Evolutionary conservation across 768 basidiomycete genomes (phyloP), one percentile per base, ranked within the genome.

Genomic region (Suillus occidentalis): DNA sequence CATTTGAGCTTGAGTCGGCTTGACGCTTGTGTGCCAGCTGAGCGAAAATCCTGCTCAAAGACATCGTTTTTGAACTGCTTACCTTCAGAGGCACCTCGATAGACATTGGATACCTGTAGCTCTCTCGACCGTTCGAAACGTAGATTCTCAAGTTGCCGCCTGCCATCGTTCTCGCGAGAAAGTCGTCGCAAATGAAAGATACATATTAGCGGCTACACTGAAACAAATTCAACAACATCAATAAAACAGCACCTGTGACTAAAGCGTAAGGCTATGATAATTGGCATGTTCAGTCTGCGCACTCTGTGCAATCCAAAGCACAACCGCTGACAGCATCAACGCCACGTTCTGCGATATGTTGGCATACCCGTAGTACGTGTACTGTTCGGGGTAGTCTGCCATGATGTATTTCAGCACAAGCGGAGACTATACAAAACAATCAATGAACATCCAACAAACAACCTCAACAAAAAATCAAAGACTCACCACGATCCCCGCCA

Each of bases 341-440:
- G 87, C 86, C 16, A 91, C 87, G 72, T 95, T 97, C 82, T 97
- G 95, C 12, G 90, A 89, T n/a, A 99, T 94, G 76, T 95, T 96
- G 55, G 95, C 94, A 67, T 94, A 92, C 25, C 97, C 97, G 75
- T 95, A 98, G 77, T 95, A 96, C 28, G 85, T 85, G 77, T 87
- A 95, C 72, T 89, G 87, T 65, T 91, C 88, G 0, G 85, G 76
- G 72, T 91, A 94, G 36, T 81, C 83, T 6, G 85, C 82, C 43
- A 98, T 77, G 69, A 95, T 75, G 73, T 99, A 99, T 77, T 98
- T 98, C 72, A 99, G 82, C 61, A 98, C 87, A 40, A 97, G 81
- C 12, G n/a, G n/a, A n/a, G n/a, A n/a, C n/a, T n/a, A n/a, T n/a
- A n/a, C n/a, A n/a, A n/a, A n/a, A n/a, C n/a, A n/a, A n/a, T n/a